Conservation (phyloP, 108 stramenopile genomes). For the Tribonema minus region DNA sequence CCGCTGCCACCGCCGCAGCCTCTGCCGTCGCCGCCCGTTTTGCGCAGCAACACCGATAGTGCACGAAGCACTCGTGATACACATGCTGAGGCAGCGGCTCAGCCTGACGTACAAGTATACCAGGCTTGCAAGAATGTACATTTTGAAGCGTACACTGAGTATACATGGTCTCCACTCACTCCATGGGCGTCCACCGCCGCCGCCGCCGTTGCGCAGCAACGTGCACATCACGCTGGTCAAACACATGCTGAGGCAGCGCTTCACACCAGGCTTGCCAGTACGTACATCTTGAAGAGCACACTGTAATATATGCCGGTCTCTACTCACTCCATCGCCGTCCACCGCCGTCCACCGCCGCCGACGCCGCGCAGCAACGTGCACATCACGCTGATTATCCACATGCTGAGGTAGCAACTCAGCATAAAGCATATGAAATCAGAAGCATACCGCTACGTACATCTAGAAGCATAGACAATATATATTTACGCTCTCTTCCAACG, state of each 20-base stretch:
- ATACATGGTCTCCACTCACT: not conserved
- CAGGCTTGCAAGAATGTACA: too few relatives aligned
- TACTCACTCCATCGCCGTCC: too few relatives aligned
- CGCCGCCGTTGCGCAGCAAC: constrained; percentile 46
- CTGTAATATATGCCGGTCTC: not conserved
- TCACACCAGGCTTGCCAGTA: too few relatives aligned
- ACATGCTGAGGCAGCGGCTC: constrained; percentile 94
- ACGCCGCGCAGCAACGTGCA: constrained; percentile 69
- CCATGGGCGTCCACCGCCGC: not conserved
- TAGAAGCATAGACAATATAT: not conserved
- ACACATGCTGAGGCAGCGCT: constrained; percentile 94
- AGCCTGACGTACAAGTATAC: too few relatives aligned
- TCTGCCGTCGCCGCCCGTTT: too few relatives aligned
- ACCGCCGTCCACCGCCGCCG: too few relatives aligned
- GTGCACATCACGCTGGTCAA: constrained; percentile 92
- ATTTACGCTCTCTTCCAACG: not conserved
- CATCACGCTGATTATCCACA: constrained; percentile 89
- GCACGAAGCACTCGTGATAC: constrained; percentile 87
- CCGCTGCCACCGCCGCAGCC: too few relatives aligned
- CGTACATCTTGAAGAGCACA: not conserved
- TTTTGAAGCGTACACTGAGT: not conserved
- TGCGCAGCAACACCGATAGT: constrained; percentile 70
- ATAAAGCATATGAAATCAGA: too few relatives aligned
- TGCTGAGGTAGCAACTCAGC: constrained; percentile 93
- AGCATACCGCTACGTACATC: not conserved